Base-by-base conservation (phyloP, 2,329 filamentous ascomycete species). In the Arthroderma uncinatum region DNA sequence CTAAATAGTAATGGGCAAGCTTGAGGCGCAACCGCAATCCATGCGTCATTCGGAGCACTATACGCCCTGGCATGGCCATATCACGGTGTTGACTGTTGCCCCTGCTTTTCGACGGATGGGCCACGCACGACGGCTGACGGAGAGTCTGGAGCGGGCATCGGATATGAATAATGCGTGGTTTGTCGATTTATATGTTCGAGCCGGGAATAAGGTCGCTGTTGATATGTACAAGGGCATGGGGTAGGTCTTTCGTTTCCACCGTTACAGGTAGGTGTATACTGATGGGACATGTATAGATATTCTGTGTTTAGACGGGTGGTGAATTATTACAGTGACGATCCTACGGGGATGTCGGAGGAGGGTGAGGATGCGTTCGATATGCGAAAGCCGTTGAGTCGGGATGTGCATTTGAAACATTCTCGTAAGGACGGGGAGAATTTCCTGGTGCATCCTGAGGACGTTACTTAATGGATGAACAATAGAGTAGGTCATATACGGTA, bases 51-150 rank as follows among this genome's bases (percentile, higher is more conserved):
- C 89, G 53, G 80, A 85, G 66, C 90, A 96, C 74, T 95, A 94
- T 74, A 85, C 95, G n/a, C 92, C 92, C n/a, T 97, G 90, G 89
- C 93, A 98, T 75, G 92, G 90, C 19, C 93, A 98, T 73, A 95
- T 98, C 68, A 98, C 93, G 3, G 93, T 92, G 36, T 79, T 98
- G 54, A 97, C 93, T 0, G 89, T 98, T 19, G 86, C 92, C 0
- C 93, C 93, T 0, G 83, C 86, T 57, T 89, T 89, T 53, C 85
- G 93, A 28, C 82, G 93, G 44, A 80, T 93, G 14, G 92, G 93
- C 14, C 87, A 96, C 65, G 93, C 92, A 54, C 89, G 86, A 59
- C 85, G 86, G 48, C 79, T 98, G 37, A 90, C 87, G 0, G 81
- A 87, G 66, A 84, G 88, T 57, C 79, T 98, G 30, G 92, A 96